Base-by-base conservation (phyloP, 1,139 yeast species). In the Suhomyces panamericanus region DNA sequence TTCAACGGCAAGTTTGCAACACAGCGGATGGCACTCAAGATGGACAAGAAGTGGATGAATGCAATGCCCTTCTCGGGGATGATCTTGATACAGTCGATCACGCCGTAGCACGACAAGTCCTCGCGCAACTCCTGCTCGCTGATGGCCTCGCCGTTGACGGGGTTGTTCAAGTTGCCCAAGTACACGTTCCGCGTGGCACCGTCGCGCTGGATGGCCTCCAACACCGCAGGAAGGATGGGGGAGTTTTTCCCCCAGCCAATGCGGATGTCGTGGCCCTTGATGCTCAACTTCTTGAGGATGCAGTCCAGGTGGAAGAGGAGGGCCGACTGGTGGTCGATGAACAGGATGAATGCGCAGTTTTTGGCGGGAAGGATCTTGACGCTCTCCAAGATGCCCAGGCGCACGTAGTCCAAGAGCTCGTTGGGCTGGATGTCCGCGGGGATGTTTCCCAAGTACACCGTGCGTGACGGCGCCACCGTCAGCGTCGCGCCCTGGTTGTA, bases 171-270 rank as follows among this genome's bases (percentile, higher is more conserved):
- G 56, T 81, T 82, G 20, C 96, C 95, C 50, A 93, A 74, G 61
- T 87, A 90, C 15, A 93, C 95, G 57, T 88, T 87, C 67, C 98
- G 79, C 6, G 97, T 87, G 9, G 98, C 98, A 32, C 91, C 90
- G 54, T 89, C 91, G 53, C 86, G 81, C 54, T 84, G 84, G 40
- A 91, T 87, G 16, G 93, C 87, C 47, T 80, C 78, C 51, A 81
- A 70, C 8, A 91, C 87, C 4, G 83, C 77, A 1, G 90, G 83
- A 41, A 84, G 77, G 27, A 89, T 76, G 10, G 85, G 78, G 28
- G 81, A 70, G 38, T 87, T 80, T 41, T 77, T 74, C 9, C 88
- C 87, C 83, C 95, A 87, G 20, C 85, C 84, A 32, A 89, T 73
- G 54, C 82, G 71, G 35, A 80, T 73, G 55, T 80, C 84, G 52